Conservation (phyloP, 768 basidiomycete genomes). For the Leucocoprinus birnbaumii region DNA sequence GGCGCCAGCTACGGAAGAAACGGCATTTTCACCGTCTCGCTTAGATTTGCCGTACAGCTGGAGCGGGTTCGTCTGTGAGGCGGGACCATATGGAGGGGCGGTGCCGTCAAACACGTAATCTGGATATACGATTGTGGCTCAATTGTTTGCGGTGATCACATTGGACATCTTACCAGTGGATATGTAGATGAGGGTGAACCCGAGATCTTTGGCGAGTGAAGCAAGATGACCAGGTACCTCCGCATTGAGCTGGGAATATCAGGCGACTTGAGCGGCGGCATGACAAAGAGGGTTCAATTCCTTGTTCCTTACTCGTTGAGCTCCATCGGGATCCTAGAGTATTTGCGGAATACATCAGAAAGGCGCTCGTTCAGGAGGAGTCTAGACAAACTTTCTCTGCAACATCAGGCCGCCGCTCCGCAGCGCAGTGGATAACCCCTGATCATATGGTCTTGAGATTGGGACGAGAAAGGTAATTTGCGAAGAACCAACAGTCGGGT, state of each 20-base stretch:
- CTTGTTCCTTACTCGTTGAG: constrained; percentile 47
- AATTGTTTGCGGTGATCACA: background rate
- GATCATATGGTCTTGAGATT: constrained; percentile 1
- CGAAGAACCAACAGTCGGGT: constrained; percentile 61
- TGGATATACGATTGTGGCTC: constrained; percentile 20
- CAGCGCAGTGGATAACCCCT: constrained; percentile 95
- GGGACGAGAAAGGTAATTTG: background rate
- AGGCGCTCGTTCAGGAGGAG: background rate
- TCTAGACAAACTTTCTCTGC: constrained; percentile 71
- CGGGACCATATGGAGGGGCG: constrained; percentile 85
- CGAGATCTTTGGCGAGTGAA: constrained; percentile 52
- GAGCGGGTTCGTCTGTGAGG: constrained; percentile 73
- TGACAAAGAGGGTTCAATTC: background rate
- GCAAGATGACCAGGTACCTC: constrained; percentile 74
- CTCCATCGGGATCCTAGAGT: constrained; percentile 62
- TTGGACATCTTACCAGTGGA: constrained; percentile 65
- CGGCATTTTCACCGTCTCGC: constrained; percentile 80
- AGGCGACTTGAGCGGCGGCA: background rate
- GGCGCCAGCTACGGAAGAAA: constrained; percentile 56
- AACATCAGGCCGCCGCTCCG: constrained; percentile 89
- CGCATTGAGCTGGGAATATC: constrained; percentile 67
- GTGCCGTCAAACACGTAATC: constrained; percentile 97
- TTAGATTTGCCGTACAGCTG: constrained; percentile 90
- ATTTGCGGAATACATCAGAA: constrained; percentile 7
- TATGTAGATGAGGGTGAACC: constrained; percentile 82